Percentiles rank a stretch among this genome's conserved stretches.
Evolutionary conservation across 139 green algal species (phyloP).

Genomic region (Volvox reticuliferus): DNA sequence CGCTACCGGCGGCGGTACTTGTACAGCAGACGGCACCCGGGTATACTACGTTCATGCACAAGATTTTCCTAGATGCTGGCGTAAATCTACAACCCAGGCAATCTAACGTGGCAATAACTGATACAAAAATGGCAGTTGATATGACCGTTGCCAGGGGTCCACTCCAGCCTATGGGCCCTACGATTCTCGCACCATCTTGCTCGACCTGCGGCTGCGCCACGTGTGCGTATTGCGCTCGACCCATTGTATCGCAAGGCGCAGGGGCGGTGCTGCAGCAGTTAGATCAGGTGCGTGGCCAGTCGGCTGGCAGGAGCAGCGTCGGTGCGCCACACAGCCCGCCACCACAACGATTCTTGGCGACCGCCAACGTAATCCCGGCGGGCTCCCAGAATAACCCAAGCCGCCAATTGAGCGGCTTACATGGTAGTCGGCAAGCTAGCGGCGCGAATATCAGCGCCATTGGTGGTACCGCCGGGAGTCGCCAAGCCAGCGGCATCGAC

Average conservation of each 20-base stretch:
- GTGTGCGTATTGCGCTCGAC: neutral
- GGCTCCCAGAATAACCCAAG: neutral
- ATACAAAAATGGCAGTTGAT: too few relatives aligned
- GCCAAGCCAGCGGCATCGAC: neutral
- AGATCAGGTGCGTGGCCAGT: neutral
- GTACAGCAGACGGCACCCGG: too few relatives aligned
- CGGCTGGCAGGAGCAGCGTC: neutral
- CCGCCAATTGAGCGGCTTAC: neutral
- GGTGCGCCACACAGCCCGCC: too few relatives aligned
- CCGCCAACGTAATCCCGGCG: neutral
- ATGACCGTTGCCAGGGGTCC: neutral
- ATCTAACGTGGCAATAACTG: neutral
- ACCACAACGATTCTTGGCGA: too few relatives aligned
- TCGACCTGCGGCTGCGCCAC: conserved; percentile 21
- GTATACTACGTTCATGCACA: conserved; percentile 23
- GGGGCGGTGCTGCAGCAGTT: neutral
- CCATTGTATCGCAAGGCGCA: neutral
- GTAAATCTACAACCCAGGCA: neutral
- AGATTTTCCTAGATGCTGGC: conserved; percentile 32
- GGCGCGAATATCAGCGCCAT: neutral
- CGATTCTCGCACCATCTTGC: neutral
- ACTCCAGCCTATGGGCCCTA: neutral
- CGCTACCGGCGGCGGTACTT: neutral
- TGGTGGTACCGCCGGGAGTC: neutral
- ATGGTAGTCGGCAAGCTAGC: too few relatives aligned